Conservation (phyloP, 2,329 filamentous ascomycete genomes). For the Aspergillus clavatus region DNA sequence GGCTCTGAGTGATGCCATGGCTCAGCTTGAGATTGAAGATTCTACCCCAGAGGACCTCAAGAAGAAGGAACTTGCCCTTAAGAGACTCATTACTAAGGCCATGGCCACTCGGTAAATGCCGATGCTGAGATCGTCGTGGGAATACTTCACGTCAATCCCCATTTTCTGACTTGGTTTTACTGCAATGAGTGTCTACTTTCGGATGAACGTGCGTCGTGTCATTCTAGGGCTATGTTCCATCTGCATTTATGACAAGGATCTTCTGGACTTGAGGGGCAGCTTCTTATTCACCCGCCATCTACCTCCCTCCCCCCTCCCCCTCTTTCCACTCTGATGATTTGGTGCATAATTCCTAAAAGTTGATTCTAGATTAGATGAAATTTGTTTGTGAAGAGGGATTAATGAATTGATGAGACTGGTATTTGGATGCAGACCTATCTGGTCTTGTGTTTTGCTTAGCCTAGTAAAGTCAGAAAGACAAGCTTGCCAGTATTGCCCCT, state of each 20-base stretch:
- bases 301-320: neutral
- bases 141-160: no score
- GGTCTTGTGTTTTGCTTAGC: no score
- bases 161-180: neutral
- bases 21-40: constrained; percentile 92
- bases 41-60: constrained; percentile 88
- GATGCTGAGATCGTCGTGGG: neutral
- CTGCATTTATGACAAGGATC: neutral
- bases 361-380: constrained; percentile 27
- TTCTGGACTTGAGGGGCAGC: neutral
- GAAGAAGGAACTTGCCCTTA: constrained; percentile 99
- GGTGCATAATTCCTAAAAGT: constrained; percentile 28
- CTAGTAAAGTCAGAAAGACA: no score
- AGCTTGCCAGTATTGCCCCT: no score
- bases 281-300: no score
- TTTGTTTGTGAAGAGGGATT: constrained; percentile 19
- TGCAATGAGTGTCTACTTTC: neutral
- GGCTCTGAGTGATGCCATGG: constrained; percentile 95
- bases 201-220: neutral
- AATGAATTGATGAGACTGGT: constrained; percentile 26
- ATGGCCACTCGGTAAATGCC: constrained; percentile 78
- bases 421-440: constrained; percentile 1
- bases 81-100: constrained; percentile 97
- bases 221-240: neutral
- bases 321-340: constrained; percentile 7